Evolutionary conservation across 2,329 filamentous ascomycete genomes (phyloP), one percentile per base, ranked within the genome.

Genomic region (Diplodia sapinea): DNA sequence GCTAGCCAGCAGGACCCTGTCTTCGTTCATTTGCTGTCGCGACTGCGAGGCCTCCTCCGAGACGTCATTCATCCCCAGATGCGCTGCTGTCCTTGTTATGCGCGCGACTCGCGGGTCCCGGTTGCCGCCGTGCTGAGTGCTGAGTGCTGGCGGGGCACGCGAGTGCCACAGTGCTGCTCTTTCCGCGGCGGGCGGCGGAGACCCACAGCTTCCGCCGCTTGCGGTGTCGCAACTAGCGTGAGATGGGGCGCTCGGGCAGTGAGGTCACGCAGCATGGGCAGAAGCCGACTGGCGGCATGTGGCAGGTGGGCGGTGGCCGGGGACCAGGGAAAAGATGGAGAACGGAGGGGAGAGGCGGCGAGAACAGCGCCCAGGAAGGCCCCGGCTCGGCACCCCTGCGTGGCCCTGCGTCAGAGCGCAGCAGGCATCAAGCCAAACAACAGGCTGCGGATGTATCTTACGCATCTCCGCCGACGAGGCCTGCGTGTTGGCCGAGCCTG

Each of bases 341-440:
- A 15, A 47, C 43, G 43, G 43, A 38, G 29, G 29, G 3, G 29
- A 55, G 9, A 12, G 55, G 55, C 55, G 55, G 55, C 55, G 55
- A 47, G 55, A 59, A 59, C 36, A 59, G 57, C 57, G 57, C 57
- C n/a, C 36, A 36, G 57, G 40, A 50, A 31, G 57, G 47, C 26
- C 57, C 57, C 43, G 23, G 15, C 33, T 5, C 54, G 12, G 36
- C 4, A 63, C 50, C 59, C 59, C 59, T 63, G 59, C 38, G 29
- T 31, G 43, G 59, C 59, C 59, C 59, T 63, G 59, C 59, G 59
- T 63, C 59, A 63, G 59, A 63, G 59, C 29, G 59, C 47, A 50
- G 43, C 59, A 36, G 56, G 57, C 57, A 50, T 62, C 40, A 26
- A 47, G 57, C 40, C 57, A 62, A 62, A 50, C 57, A 62, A 36